A percentile compares a stretch with the other conserved stretches of the same genome.
Conservation (phyloP, 306 rosid genomes). For the Vicia faba region DNA sequence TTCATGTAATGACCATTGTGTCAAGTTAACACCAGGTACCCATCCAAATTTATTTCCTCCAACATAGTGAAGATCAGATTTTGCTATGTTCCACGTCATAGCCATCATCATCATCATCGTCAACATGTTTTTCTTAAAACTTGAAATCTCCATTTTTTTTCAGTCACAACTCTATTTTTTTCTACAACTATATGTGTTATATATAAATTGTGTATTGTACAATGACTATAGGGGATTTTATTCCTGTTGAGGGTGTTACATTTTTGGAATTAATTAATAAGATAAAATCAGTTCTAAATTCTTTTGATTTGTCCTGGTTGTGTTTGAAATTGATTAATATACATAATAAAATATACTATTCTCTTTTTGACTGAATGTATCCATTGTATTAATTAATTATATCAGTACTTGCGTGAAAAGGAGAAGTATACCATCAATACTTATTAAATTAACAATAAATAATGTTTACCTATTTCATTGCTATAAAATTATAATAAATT, state of each 20-base stretch:
- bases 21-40: constrained; percentile 33
- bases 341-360: not conserved
- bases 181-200: not conserved
- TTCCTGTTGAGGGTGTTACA: not conserved
- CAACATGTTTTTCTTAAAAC: constrained; percentile 7
- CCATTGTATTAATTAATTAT: not conserved
- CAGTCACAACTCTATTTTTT: not conserved
- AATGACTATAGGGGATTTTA: not conserved
- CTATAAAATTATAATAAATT: too few species aligned
- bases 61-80: constrained; percentile 33
- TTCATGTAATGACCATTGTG: constrained; percentile 41
- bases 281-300: constrained; percentile 5
- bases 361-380: not conserved
- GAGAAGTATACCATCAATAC: not conserved
- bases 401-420: not conserved
- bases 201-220: not conserved
- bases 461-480: too few species aligned
- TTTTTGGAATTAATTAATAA: constrained; percentile 17
- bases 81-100: constrained; percentile 26
- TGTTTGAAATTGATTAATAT: not conserved
- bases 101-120: not conserved
- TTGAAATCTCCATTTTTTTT: constrained; percentile 32
- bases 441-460: not conserved
- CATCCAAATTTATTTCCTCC: constrained; percentile 40
- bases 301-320: not conserved